A percentile compares a stretch with the other conserved stretches of the same genome.
Evolutionary conservation across 345 rosid genomes (phyloP).

Genomic region (Eucalyptus urophylla): DNA sequence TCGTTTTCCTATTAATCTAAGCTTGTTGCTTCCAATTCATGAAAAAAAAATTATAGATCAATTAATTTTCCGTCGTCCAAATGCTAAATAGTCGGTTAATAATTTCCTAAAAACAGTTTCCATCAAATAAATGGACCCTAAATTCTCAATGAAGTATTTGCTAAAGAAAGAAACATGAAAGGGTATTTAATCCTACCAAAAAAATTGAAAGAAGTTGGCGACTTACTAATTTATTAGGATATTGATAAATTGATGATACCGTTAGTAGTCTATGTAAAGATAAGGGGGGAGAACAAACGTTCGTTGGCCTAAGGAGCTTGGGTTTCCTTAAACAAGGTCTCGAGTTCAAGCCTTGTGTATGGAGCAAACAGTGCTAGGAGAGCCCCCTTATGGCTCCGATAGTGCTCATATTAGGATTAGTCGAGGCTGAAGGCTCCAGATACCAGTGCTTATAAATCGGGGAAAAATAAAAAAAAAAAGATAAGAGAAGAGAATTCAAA

Average conservation of each 20-base stretch:
- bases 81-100: rapidly evolving
- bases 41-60: background rate
- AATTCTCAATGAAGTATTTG: background rate
- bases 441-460: rapidly evolving
- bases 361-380: rapidly evolving
- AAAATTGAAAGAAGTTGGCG: background rate
- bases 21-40: background rate
- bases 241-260: background rate
- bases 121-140: background rate
- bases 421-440: rapidly evolving
- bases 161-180: background rate
- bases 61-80: rapidly evolving
- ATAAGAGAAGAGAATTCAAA: too few relatives aligned
- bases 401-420: too few relatives aligned
- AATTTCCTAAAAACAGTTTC: background rate
- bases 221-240: background rate
- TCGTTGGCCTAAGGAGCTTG: too few relatives aligned
- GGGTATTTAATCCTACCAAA: background rate
- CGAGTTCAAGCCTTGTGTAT: too few relatives aligned
- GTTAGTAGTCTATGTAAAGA: background rate
- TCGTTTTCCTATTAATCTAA: background rate
- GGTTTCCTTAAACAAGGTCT: too few relatives aligned
- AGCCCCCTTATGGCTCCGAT: too few relatives aligned
- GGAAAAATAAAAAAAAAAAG: too few relatives aligned
- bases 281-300: too few relatives aligned